Percentiles rank a stretch among this genome's conserved stretches.
Evolutionary conservation across 495 filamentous ascomycete genomes (phyloP).

Genomic region (Aspergillus incahuasiensis): DNA sequence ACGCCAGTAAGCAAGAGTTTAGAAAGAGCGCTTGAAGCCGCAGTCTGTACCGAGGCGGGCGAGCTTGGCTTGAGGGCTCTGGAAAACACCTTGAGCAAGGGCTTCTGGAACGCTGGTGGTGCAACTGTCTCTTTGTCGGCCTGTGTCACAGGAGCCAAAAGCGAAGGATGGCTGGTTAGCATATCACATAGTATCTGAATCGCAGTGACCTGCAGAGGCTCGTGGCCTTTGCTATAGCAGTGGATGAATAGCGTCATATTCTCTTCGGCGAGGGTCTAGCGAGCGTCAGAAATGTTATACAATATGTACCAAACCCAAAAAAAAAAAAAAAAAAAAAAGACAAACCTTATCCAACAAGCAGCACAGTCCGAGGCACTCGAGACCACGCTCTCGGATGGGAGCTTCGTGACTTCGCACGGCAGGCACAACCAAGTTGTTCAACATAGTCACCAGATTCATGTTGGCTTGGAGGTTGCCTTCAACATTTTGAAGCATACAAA

Average conservation of each 20-base stretch:
- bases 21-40: constrained; percentile 73
- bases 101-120: constrained; percentile 46
- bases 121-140: constrained; percentile 38
- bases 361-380: constrained; percentile 85
- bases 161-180: constrained; percentile 75
- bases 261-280: constrained; percentile 75
- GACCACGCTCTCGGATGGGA: constrained; percentile 82
- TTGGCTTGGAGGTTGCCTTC: constrained; percentile 80
- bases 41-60: constrained; percentile 69
- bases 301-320: neutral
- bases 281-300: constrained; percentile 4
- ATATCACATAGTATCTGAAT: constrained; percentile 94
- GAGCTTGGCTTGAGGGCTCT: constrained; percentile 68
- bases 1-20: constrained; percentile 74
- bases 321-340: no score
- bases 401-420: constrained; percentile 91
- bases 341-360: constrained; percentile 79
- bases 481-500: constrained; percentile 94
- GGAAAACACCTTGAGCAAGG: constrained; percentile 71
- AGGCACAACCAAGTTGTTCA: constrained; percentile 94
- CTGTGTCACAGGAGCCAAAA: constrained; percentile 51
- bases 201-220: constrained; percentile 80
- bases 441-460: constrained; percentile 82
- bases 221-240: constrained; percentile 90
- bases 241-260: constrained; percentile 93